Conservation (phyloP, 352 stramenopile genomes). For the Phytophthora citrophthora region DNA sequence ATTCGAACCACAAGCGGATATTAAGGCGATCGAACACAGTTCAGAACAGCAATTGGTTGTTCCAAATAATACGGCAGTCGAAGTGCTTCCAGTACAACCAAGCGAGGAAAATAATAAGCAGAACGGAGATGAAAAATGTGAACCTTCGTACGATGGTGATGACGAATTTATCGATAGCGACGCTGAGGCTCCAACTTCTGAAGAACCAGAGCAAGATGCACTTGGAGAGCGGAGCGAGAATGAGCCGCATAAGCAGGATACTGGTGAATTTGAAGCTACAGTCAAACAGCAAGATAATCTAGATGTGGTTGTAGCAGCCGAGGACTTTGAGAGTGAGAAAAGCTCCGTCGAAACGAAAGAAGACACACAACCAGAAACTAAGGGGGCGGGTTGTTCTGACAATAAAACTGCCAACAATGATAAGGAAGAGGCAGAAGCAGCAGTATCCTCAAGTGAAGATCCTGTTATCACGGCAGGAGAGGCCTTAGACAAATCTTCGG, state of each 20-base stretch:
- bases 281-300: background rate
- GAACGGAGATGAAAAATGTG: conserved; percentile 2
- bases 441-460: background rate
- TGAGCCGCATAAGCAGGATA: conserved; percentile 14
- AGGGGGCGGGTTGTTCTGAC: background rate
- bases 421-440: background rate
- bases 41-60: background rate
- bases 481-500: background rate
- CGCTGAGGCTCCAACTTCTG: background rate
- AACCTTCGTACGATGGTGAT: conserved; percentile 22
- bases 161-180: conserved; percentile 30
- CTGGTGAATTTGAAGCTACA: conserved; percentile 1
- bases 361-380: background rate
- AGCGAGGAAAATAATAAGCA: background rate
- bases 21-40: background rate
- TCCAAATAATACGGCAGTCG: too few species aligned
- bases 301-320: background rate
- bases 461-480: background rate
- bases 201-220: background rate
- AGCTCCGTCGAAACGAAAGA: background rate
- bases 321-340: background rate
- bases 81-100: background rate
- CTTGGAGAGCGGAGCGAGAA: background rate
- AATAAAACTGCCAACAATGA: background rate
- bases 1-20: conserved; percentile 29